These are phyloP conservation scores for Elongisporangium senticosum DNA, from an alignment of 352 stramenopile species.

Conservation along the genomic window DNA sequence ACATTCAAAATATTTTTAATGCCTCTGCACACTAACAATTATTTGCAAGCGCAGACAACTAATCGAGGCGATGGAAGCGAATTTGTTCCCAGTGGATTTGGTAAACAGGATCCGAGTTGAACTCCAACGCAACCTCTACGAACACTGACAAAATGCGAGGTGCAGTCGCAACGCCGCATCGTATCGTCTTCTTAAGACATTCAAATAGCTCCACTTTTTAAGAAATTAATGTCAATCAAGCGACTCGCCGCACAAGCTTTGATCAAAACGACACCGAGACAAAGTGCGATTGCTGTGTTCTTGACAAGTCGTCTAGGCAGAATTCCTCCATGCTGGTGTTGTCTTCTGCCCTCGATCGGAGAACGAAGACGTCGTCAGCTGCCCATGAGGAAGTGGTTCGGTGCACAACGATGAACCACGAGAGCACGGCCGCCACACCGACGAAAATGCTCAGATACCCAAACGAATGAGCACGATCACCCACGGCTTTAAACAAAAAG, in stretches of 20 bases:
- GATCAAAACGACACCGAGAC: background rate
- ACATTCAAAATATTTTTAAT: background rate
- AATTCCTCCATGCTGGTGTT: background rate
- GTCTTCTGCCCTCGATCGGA: background rate
- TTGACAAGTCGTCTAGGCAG: background rate
- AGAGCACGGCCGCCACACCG: conserved; percentile 9
- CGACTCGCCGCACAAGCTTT: background rate
- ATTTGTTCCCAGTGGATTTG: background rate
- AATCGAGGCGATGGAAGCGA: background rate
- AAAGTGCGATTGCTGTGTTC: background rate
- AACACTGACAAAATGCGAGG: too few species aligned
- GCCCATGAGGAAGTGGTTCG: background rate
- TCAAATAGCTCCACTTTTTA: too few species aligned
- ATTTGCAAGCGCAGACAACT: background rate
- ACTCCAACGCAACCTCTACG: background rate
- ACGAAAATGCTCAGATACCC: conserved; percentile 39
- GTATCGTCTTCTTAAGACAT: too few species aligned
- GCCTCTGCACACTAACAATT: background rate
- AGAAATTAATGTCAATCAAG: too few species aligned
- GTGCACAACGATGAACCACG: background rate
- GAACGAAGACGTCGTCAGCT: background rate
- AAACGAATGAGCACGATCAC: conserved; percentile 22
- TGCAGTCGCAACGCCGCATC: too few species aligned
- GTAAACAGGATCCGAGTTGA: background rate
- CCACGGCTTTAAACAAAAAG: conserved; percentile 41